Conservation (phyloP, 331 rosid species). For the Prunus yedoensis region DNA sequence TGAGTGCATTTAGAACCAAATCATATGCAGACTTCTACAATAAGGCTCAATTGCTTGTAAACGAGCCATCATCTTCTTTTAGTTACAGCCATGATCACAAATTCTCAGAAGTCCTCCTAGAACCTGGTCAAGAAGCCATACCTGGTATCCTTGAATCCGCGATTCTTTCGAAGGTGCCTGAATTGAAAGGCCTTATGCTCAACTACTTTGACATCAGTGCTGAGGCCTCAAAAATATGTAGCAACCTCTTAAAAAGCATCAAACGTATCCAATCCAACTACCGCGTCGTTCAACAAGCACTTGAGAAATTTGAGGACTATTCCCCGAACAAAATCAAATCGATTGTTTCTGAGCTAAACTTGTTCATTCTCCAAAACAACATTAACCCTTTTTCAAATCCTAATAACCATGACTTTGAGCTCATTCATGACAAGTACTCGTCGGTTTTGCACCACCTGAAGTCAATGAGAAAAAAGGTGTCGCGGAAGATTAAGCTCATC, state of each 20-base stretch:
- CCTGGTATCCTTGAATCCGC: conserved; percentile 40
- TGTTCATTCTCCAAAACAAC: conserved; percentile 23
- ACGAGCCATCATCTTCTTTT: conserved; percentile 29
- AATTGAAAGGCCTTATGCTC: conserved; percentile 45
- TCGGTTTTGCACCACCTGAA: conserved; percentile 29
- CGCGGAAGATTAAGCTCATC: conserved; percentile 34
- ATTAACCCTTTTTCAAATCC: conserved; percentile 39
- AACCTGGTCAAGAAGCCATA: conserved; percentile 51
- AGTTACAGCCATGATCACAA: neutral
- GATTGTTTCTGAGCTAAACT: conserved; percentile 29
- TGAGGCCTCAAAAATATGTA: conserved; percentile 50
- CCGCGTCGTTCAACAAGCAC: conserved; percentile 31
- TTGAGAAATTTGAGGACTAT: conserved; percentile 30
- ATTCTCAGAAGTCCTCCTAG: conserved; percentile 42
- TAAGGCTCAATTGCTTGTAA: conserved; percentile 41
- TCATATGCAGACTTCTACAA: conserved; percentile 46
- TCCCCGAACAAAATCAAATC: conserved; percentile 21
- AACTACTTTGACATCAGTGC: conserved; percentile 54
- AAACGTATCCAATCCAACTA: conserved; percentile 34
- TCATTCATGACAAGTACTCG: conserved; percentile 35
- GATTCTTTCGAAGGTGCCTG: conserved; percentile 27
- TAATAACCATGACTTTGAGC: conserved; percentile 34
- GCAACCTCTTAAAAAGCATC: conserved; percentile 47
- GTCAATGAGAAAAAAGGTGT: conserved; percentile 45
- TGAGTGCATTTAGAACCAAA: conserved; percentile 47